These are phyloP conservation scores for Solanum pimpinellifolium DNA, from an alignment of 257 asterid genomes.

Conservation along the genomic window DNA sequence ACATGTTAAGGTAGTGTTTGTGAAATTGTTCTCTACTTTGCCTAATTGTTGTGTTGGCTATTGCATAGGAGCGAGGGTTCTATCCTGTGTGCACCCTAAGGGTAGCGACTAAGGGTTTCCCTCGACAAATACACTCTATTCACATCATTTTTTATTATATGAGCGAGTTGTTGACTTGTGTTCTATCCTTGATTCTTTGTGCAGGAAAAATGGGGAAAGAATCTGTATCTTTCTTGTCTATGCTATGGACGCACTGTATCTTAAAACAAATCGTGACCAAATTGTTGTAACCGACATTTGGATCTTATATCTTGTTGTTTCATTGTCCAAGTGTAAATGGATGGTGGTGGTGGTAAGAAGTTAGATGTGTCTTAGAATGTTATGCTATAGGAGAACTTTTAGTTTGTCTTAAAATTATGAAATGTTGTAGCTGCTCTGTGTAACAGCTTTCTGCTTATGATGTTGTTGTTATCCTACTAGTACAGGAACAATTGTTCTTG, in stretches of 20 bases:
- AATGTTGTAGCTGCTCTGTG: background rate
- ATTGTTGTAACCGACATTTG: background rate
- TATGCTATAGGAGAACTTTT: background rate
- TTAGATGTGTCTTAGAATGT: background rate
- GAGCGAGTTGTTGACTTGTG: background rate
- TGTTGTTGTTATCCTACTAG: background rate
- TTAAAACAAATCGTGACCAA: background rate
- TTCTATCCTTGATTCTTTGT: background rate
- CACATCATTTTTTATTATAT: background rate
- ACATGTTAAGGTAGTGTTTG: slow-evolving; percentile 22
- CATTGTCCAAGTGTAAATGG: slow-evolving; percentile 1
- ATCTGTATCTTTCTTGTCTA: slow-evolving; percentile 19
- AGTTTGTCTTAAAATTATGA: background rate
- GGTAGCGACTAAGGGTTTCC: background rate
- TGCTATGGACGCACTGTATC: slow-evolving; percentile 27
- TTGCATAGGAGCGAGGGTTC: background rate
- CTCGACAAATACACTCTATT: background rate
- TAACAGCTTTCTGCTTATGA: background rate
- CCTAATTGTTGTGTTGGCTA: background rate
- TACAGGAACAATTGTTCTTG: background rate
- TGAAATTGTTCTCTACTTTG: background rate
- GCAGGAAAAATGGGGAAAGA: slow-evolving; percentile 28
- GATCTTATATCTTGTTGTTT: background rate
- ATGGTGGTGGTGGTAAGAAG: background rate
- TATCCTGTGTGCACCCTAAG: background rate